Conservation (phyloP, 345 rosid species). For the Citrus australasica region DNA sequence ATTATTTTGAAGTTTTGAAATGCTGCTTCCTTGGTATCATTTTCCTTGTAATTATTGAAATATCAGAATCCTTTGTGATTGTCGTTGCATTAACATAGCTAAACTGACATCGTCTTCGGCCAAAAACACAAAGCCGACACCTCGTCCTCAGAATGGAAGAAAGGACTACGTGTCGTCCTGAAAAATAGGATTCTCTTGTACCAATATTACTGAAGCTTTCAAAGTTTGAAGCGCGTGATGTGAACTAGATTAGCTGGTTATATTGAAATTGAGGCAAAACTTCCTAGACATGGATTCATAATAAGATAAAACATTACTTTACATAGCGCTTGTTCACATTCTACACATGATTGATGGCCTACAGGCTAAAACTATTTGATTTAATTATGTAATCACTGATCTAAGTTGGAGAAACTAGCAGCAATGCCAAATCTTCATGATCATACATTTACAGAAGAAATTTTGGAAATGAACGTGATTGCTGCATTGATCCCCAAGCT, state of each 20-base stretch:
- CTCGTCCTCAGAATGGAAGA: not conserved
- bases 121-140: not conserved
- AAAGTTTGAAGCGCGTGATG: not conserved
- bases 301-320: constrained; percentile 25
- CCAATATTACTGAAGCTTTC: not conserved
- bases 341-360: constrained; percentile 7
- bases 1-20: no score
- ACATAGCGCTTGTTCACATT: constrained; percentile 26
- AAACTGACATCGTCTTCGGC: not conserved
- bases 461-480: not conserved
- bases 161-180: not conserved
- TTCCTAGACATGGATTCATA: constrained; percentile 21
- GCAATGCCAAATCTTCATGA: not conserved
- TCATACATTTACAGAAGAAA: constrained; percentile 26
- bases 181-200: not conserved
- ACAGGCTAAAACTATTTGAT: constrained; percentile 1
- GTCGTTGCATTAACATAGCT: not conserved
- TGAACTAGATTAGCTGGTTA: not conserved
- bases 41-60: not conserved
- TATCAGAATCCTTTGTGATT: no score
- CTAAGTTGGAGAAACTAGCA: constrained; percentile 11
- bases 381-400: constrained; percentile 3
- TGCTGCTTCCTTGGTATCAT: not conserved
- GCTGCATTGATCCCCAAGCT: constrained; percentile 5
- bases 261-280: constrained; percentile 8